Evolutionary conservation across 2,329 filamentous ascomycete genomes (phyloP).

Genomic region (Ophiostoma sp.): DNA sequence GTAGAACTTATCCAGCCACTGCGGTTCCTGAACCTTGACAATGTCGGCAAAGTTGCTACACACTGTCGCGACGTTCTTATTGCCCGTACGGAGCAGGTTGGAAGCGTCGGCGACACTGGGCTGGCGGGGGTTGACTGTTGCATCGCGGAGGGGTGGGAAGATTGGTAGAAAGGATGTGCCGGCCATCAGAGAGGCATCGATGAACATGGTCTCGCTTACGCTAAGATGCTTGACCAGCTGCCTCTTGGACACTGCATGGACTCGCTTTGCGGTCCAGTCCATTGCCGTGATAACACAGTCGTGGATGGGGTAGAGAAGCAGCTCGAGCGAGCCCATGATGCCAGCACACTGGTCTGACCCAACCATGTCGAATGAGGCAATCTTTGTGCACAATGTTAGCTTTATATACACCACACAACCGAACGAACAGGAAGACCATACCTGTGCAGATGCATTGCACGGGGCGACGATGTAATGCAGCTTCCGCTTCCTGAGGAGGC

Average conservation of each 20-base stretch:
- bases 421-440: conserved; percentile 33
- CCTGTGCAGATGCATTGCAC: conserved; percentile 82
- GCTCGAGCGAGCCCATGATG: conserved; percentile 77
- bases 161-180: conserved; percentile 74
- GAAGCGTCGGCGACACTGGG: conserved; percentile 68
- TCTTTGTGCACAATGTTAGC: conserved; percentile 39
- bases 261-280: conserved; percentile 63
- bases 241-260: conserved; percentile 59
- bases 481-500: conserved; percentile 61
- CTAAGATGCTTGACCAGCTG: conserved; percentile 63
- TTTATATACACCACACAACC: neutral
- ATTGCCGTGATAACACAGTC: conserved; percentile 63
- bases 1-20: conserved; percentile 81
- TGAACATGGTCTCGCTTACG: conserved; percentile 65
- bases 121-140: conserved; percentile 49
- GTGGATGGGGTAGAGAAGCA: conserved; percentile 78
- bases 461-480: conserved; percentile 78
- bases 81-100: conserved; percentile 65
- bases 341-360: conserved; percentile 65
- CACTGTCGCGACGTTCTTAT: conserved; percentile 64
- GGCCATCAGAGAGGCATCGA: conserved; percentile 76
- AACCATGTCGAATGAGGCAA: conserved; percentile 69
- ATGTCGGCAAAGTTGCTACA: conserved; percentile 78
- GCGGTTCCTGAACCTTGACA: conserved; percentile 60
- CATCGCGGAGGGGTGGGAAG: conserved; percentile 69